These are phyloP conservation scores for Astrocystis sublimbata DNA, from an alignment of 495 filamentous ascomycete genomes.

Conservation along the genomic window DNA sequence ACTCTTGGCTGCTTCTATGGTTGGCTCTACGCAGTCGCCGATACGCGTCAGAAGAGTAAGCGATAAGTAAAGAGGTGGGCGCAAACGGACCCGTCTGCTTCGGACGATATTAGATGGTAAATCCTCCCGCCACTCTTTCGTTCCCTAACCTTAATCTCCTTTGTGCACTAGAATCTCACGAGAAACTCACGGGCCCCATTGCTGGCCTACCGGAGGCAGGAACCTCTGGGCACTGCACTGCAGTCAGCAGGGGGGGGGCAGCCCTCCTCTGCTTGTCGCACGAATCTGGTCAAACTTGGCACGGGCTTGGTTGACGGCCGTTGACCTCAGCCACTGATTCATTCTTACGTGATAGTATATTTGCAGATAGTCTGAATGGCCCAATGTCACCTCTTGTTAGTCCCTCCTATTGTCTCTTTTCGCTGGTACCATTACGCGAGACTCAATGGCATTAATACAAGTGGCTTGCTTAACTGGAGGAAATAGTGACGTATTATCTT, in stretches of 20 bases:
- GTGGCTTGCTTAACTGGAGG: neutral
- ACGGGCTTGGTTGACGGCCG: neutral
- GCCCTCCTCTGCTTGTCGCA: neutral
- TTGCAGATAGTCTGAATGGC: too few relatives aligned
- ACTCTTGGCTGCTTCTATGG: too few relatives aligned
- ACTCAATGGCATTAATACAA: neutral
- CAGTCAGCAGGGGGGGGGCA: conserved; percentile 12
- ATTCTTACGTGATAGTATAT: conserved; percentile 6
- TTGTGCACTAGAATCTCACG: neutral
- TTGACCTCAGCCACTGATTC: neutral
- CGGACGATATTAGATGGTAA: neutral
- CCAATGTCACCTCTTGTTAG: neutral
- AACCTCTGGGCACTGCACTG: neutral
- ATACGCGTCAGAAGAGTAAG: conserved; percentile 7
- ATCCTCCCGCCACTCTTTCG: conserved; percentile 7
- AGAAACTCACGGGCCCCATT: neutral
- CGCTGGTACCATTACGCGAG: neutral
- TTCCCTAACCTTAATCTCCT: neutral
- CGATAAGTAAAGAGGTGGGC: conserved; percentile 1
- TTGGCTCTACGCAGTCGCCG: neutral
- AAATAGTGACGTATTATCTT: neutral
- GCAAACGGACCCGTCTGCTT: conserved; percentile 13
- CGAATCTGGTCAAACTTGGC: neutral
- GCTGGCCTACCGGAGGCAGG: neutral
- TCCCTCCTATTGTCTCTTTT: neutral